Base-by-base conservation (phyloP, 1,139 yeast species). In the Geotrichum histeridarum region DNA sequence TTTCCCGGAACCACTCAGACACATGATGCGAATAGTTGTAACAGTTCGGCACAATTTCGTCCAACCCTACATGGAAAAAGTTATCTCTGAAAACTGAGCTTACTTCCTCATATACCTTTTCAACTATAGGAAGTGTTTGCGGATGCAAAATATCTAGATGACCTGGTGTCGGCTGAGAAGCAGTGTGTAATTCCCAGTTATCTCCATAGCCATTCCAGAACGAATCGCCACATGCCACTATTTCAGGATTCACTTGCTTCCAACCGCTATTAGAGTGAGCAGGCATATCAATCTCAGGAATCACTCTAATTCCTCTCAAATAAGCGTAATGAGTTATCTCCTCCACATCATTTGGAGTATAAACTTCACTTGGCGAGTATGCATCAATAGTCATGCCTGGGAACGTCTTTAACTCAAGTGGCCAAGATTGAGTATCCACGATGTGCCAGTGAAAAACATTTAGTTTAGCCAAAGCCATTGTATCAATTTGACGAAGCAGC, bases 241-340 rank as follows among this genome's bases (percentile, higher is more conserved):
- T 58, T 8, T 64, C 63, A 0, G 73, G 68, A 56, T 74, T 73
- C 17, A 75, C 64, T 54, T 67, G 70, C 42, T 62, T 62, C 76
- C 77, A 77, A 1, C 81, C 81, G 11, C 79, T 73, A 39, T 73
- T 67, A 8, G 79, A 68, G 62, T 77, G 81, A 1, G 79, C 80
- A 0, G 81, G 81, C 67, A 75, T 63, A 57, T 77, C 81, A 17
- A 77, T 62, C 60, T 77, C 81, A 1, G 81, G 80, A 42, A 77
- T 63, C 5, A 77, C 69, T 50, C 80, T 66, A 4, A 77, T 72
- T 12, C 80, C 81, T 50, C 77, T 65, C 7, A 57, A 64, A 11
- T 60, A 57, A 1, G 77, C 80, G 60, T 74, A 76, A 12, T 63
- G 60, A 14, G 76, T 69, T 4, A 77, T 55, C 5, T 65, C 60